phyloP scores from a whole-genome alignment of 768 basidiomycete species.

The Amanita exitialis region DNA sequence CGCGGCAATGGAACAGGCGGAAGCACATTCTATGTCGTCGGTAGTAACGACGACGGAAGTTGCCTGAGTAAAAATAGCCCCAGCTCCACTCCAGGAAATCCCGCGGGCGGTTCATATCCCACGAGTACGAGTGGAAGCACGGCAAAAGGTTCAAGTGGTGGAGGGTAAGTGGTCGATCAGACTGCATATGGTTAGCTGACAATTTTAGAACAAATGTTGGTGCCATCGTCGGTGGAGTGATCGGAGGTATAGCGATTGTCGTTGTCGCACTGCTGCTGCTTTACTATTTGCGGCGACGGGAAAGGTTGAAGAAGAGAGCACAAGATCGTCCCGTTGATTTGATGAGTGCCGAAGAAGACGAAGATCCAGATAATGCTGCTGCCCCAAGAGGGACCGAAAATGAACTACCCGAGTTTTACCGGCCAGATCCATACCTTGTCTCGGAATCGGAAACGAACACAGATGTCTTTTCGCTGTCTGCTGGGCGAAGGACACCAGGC shows the following conservation, averaged over 20 bases:
- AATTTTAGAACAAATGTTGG: constrained; percentile 22
- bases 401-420: constrained; percentile 61
- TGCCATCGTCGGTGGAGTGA: constrained; percentile 47
- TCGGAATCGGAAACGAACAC: constrained; percentile 33
- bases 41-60: constrained; percentile 33
- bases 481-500: neutral
- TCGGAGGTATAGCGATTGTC: constrained; percentile 43
- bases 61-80: constrained; percentile 57
- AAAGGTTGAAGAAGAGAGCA: constrained; percentile 20
- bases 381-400: constrained; percentile 16
- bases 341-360: constrained; percentile 52
- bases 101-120: constrained; percentile 66
- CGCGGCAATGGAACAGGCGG: constrained; percentile 64
- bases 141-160: constrained; percentile 15
- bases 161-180: constrained; percentile 9
- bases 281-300: constrained; percentile 41
- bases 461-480: constrained; percentile 10
- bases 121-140: constrained; percentile 36
- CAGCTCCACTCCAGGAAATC: constrained; percentile 66
- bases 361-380: constrained; percentile 17
- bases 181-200: neutral
- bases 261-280: constrained; percentile 29
- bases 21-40: constrained; percentile 47
- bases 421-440: constrained; percentile 68
- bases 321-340: constrained; percentile 62